These are phyloP conservation scores for Xylariaceae sp. DNA, from an alignment of 2,329 filamentous ascomycete species.

Conservation along the genomic window DNA sequence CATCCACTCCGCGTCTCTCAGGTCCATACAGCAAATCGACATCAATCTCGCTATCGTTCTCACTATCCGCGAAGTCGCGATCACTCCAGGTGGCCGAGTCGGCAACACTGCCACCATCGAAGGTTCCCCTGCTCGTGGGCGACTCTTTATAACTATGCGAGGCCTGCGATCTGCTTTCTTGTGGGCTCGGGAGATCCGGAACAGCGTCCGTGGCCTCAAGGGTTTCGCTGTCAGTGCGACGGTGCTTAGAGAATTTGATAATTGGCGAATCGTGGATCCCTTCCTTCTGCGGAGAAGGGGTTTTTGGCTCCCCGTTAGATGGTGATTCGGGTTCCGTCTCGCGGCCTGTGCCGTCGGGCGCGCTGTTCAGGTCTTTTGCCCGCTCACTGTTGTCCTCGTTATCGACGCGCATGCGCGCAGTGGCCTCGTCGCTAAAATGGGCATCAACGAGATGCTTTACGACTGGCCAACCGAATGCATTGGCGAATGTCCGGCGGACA, in stretches of 20 bases:
- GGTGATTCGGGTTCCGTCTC: slow-evolving; percentile 50
- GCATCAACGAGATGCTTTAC: slow-evolving; percentile 91
- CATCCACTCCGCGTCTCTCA: slow-evolving; percentile 9
- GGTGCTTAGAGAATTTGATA: slow-evolving; percentile 7
- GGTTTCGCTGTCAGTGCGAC: slow-evolving; percentile 27
- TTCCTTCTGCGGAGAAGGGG: too few species aligned
- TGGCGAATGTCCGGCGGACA: slow-evolving; percentile 92
- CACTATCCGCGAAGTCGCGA: slow-evolving; percentile 57
- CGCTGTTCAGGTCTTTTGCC: slow-evolving; percentile 56
- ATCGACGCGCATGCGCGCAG: slow-evolving; percentile 63
- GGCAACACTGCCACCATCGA: slow-evolving; percentile 32
- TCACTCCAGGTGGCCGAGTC: slow-evolving; percentile 66
- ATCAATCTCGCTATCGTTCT: slow-evolving; percentile 42
- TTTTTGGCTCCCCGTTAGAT: slow-evolving; percentile 21
- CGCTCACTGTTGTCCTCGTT: slow-evolving; percentile 64
- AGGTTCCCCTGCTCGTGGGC: slow-evolving; percentile 23
- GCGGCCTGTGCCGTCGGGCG: slow-evolving; percentile 58
- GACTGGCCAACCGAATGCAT: slow-evolving; percentile 96
- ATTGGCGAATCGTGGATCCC: not conserved
- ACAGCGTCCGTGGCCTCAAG: slow-evolving; percentile 44
- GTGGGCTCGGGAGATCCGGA: slow-evolving; percentile 38
- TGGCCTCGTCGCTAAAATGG: slow-evolving; percentile 77
- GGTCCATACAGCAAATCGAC: slow-evolving; percentile 24
- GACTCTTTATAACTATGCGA: slow-evolving; percentile 22
- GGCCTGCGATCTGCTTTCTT: slow-evolving; percentile 18